A percentile compares a stretch with the other conserved stretches of the same genome.
Conservation (phyloP, 1,284 basidiomycete genomes). For the Fomitopsis pinicola region DNA sequence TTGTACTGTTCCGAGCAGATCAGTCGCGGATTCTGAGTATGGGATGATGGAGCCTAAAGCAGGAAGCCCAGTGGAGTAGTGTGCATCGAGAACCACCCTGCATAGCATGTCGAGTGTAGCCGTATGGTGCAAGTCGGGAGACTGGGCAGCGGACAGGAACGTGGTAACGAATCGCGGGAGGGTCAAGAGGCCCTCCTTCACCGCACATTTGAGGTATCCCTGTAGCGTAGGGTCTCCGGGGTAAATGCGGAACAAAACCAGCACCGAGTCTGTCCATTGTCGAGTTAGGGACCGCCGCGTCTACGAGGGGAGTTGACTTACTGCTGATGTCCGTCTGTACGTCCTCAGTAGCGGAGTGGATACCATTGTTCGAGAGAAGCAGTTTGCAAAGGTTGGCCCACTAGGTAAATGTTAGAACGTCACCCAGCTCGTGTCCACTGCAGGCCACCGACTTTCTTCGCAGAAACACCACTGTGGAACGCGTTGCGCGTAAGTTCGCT, state of each 20-base stretch:
- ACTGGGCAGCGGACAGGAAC: slow-evolving; percentile 40
- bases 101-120: slow-evolving; percentile 68
- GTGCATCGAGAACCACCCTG: slow-evolving; percentile 54
- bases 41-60: slow-evolving; percentile 50
- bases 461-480: slow-evolving; percentile 61
- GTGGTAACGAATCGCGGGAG: slow-evolving; percentile 55
- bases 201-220: slow-evolving; percentile 56
- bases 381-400: slow-evolving; percentile 63
- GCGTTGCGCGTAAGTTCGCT: slow-evolving; percentile 64
- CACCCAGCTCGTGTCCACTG: not conserved
- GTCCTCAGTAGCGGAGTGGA: slow-evolving; percentile 18
- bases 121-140: slow-evolving; percentile 49
- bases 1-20: slow-evolving; percentile 50
- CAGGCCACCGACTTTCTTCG: slow-evolving; percentile 45
- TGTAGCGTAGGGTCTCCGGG: slow-evolving; percentile 60
- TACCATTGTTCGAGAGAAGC: slow-evolving; percentile 44
- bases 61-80: slow-evolving; percentile 53
- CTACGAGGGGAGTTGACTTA: slow-evolving; percentile 15
- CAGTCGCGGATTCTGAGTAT: slow-evolving; percentile 40
- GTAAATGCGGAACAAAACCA: slow-evolving; percentile 59
- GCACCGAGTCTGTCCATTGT: slow-evolving; percentile 51
- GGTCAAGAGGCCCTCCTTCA: slow-evolving; percentile 52
- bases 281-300: not conserved
- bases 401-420: slow-evolving; percentile 29
- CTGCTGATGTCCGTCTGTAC: slow-evolving; percentile 33